Conservation (phyloP, 2,329 filamentous ascomycete genomes). For the Eurotiales sp. region DNA sequence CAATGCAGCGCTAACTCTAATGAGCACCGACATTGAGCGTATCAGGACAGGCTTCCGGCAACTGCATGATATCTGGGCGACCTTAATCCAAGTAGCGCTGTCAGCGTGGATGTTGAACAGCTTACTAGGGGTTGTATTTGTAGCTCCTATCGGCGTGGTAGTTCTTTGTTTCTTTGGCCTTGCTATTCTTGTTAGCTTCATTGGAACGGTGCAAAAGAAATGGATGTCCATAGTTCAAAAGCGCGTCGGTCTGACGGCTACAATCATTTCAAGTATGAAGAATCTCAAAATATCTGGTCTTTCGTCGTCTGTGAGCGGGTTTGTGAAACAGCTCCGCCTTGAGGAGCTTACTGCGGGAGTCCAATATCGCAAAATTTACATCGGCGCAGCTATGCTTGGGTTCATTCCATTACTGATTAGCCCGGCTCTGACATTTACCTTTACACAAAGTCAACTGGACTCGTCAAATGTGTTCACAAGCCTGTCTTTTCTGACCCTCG, state of each 20-base stretch:
- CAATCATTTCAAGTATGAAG: slow-evolving; percentile 49
- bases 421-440: slow-evolving; percentile 7
- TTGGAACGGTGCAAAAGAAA: slow-evolving; percentile 17
- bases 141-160: slow-evolving; percentile 34
- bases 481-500: slow-evolving; percentile 22
- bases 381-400: slow-evolving; percentile 17
- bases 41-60: slow-evolving; percentile 39
- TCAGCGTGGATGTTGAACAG: slow-evolving; percentile 42
- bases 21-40: slow-evolving; percentile 46
- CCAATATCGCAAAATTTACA: slow-evolving; percentile 24
- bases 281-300: slow-evolving; percentile 51
- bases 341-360: slow-evolving; percentile 34
- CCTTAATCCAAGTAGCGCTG: slow-evolving; percentile 41
- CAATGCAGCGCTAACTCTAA: slow-evolving; percentile 39
- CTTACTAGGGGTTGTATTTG: slow-evolving; percentile 42
- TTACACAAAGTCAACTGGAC: slow-evolving; percentile 12
- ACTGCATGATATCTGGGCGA: slow-evolving; percentile 46
- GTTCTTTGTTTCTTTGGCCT: slow-evolving; percentile 20
- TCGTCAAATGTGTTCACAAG: slow-evolving; percentile 23
- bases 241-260: slow-evolving; percentile 11
- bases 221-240: slow-evolving; percentile 12
- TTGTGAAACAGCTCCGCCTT: slow-evolving; percentile 36
- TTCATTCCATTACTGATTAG: slow-evolving; percentile 16
- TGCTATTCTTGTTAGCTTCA: slow-evolving; percentile 21
- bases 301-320: slow-evolving; percentile 35